These are phyloP conservation scores for Bisporella sp. DNA, from an alignment of 2,329 filamentous ascomycete species.

Conservation along the genomic window DNA sequence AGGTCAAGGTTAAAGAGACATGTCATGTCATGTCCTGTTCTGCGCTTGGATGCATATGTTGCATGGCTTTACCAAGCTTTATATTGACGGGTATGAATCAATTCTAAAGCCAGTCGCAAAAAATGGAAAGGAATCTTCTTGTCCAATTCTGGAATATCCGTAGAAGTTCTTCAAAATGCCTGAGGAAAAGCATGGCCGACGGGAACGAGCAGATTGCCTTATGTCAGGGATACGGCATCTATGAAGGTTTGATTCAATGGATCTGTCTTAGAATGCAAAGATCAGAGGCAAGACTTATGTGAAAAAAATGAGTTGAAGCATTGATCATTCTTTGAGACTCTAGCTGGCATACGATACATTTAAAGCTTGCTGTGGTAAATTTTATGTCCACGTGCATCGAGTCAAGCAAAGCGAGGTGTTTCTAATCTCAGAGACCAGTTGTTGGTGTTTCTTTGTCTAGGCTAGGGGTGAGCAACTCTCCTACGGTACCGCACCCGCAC, in stretches of 20 bases:
- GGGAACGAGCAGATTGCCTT: background rate
- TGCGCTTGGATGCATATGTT: too few relatives aligned
- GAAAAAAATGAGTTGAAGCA: background rate
- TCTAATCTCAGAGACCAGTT: constrained; percentile 15
- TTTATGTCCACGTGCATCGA: constrained; percentile 46
- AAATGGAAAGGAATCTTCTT: constrained; percentile 16
- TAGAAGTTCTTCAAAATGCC: constrained; percentile 26
- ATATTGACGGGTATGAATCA: too few relatives aligned
- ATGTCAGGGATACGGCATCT: constrained; percentile 16
- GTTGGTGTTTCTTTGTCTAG: constrained; percentile 39
- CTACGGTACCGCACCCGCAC: constrained; percentile 31
- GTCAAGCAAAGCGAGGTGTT: constrained; percentile 35
- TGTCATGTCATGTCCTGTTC: too few relatives aligned
- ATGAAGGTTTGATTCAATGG: constrained; percentile 4
- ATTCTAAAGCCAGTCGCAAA: background rate
- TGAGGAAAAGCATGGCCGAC: constrained; percentile 15
- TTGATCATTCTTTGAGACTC: constrained; percentile 3
- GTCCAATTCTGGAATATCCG: constrained; percentile 35
- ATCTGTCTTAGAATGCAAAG: background rate
- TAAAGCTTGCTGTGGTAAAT: background rate
- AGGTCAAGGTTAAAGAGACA: too few relatives aligned
- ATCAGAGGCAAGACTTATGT: background rate
- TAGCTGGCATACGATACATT: too few relatives aligned
- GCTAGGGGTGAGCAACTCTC: constrained; percentile 25
- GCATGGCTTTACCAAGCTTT: too few relatives aligned